Evolutionary conservation across 73 alveolate species (phyloP).

Genomic region (Paramecium caudatum): DNA sequence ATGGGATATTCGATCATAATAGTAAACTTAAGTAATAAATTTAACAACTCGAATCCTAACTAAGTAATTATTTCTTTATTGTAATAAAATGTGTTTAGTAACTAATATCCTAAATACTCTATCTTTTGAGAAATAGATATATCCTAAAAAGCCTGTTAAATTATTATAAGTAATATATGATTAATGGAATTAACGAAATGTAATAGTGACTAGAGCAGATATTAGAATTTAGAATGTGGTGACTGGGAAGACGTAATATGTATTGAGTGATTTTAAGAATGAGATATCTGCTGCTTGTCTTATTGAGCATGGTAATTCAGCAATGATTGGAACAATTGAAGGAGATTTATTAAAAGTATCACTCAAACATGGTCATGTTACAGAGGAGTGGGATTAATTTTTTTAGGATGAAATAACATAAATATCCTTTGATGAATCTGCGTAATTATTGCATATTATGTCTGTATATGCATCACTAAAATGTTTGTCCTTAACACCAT

Average conservation of each 20-base stretch:
- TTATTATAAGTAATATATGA: conserved; percentile 32
- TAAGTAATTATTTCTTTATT: conserved; percentile 6
- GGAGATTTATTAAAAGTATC: conserved; percentile 26
- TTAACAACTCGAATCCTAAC: conserved; percentile 24
- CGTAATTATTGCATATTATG: conserved; percentile 5
- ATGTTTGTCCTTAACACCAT: background rate
- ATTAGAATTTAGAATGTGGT: conserved; percentile 9
- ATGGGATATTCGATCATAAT: conserved; percentile 65
- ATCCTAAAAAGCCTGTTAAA: background rate
- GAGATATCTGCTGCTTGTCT: conserved; percentile 46
- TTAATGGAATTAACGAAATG: conserved; percentile 53
- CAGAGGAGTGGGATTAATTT: conserved; percentile 30
- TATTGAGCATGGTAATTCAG: conserved; percentile 29
- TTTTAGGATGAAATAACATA: conserved; percentile 2
- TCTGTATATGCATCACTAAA: background rate
- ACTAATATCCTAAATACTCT: conserved; percentile 26
- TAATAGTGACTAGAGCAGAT: conserved; percentile 40
- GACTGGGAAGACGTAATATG: conserved; percentile 12
- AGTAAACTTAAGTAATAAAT: background rate
- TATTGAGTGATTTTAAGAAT: conserved; percentile 47
- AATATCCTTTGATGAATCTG: background rate
- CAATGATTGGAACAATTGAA: conserved; percentile 3
- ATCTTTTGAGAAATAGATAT: background rate
- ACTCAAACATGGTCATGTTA: conserved; percentile 20
- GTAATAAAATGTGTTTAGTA: background rate